A percentile compares a stretch with the other conserved stretches of the same genome.
These are phyloP conservation scores for Anthostomella pinea DNA, from an alignment of 2,329 filamentous ascomycete genomes.

Conservation along the genomic window DNA sequence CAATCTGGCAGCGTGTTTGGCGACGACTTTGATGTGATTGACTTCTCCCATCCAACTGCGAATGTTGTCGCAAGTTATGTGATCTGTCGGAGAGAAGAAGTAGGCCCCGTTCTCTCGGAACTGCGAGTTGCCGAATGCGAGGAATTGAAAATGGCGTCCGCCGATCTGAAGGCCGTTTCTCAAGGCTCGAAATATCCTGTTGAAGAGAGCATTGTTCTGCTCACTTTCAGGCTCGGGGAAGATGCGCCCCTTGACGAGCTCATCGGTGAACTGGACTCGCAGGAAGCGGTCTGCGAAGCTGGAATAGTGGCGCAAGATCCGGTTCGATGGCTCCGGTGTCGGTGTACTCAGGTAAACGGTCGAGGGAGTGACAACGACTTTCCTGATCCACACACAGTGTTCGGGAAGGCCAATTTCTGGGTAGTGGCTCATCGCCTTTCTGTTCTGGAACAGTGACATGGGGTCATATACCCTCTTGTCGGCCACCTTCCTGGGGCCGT, in stretches of 20 bases:
- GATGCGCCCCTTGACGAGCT: slow-evolving; percentile 62
- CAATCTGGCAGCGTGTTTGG: slow-evolving; percentile 83
- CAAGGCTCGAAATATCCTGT: slow-evolving; percentile 68
- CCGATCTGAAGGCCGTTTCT: slow-evolving; percentile 79
- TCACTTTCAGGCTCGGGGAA: slow-evolving; percentile 50
- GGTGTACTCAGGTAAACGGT: slow-evolving; percentile 77
- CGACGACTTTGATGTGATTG: slow-evolving; percentile 74
- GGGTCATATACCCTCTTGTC: slow-evolving; percentile 64
- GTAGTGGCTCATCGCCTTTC: slow-evolving; percentile 46
- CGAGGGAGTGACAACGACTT: slow-evolving; percentile 79
- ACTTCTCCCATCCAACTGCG: slow-evolving; percentile 86
- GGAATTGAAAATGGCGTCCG: slow-evolving; percentile 78
- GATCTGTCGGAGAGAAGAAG: slow-evolving; percentile 75
- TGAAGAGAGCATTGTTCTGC: slow-evolving; percentile 68
- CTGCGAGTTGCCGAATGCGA: slow-evolving; percentile 94
- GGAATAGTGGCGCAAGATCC: slow-evolving; percentile 73
- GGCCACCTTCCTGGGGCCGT: slow-evolving; percentile 29
- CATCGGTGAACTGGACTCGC: slow-evolving; percentile 85
- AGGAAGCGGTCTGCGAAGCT: slow-evolving; percentile 75
- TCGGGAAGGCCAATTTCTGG: slow-evolving; percentile 56
- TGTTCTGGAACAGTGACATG: slow-evolving; percentile 65
- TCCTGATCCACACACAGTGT: slow-evolving; percentile 73
- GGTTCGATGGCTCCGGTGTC: slow-evolving; percentile 80
- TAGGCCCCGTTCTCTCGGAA: slow-evolving; percentile 89
- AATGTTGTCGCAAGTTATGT: slow-evolving; percentile 71